A percentile compares a stretch with the other conserved stretches of the same genome.
These are phyloP conservation scores for Kwoniella mangroviensis DNA, from an alignment of 768 basidiomycete species.

Conservation along the genomic window DNA sequence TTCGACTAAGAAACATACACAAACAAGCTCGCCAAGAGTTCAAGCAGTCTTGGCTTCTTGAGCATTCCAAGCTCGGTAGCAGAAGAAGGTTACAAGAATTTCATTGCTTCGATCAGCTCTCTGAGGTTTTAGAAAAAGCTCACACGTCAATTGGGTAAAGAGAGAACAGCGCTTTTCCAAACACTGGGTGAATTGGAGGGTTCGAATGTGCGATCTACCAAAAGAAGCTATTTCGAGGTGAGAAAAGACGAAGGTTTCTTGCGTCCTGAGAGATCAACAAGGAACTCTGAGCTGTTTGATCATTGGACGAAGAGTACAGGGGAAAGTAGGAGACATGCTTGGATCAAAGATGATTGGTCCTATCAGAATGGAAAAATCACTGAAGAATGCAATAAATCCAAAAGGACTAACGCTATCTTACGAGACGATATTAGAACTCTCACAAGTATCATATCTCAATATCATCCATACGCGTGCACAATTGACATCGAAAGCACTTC, in stretches of 20 bases:
- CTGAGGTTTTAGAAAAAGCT: background rate
- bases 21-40: background rate
- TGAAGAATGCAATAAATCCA: background rate
- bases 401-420: background rate
- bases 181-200: background rate
- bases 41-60: background rate
- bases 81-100: background rate
- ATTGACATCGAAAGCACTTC: no score
- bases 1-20: background rate
- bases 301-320: background rate
- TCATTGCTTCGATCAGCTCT: background rate
- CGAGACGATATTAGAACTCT: background rate
- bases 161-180: background rate
- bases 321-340: background rate
- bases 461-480: no score
- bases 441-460: background rate
- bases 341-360: background rate
- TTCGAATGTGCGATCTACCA: background rate
- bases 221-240: background rate
- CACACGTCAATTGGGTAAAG: background rate
- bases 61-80: background rate
- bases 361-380: background rate
- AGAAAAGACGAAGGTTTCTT: background rate
- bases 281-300: background rate
- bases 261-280: background rate